phyloP scores from a whole-genome alignment of 1,284 basidiomycete genomes.

The Lignosus rhinocerotis region DNA sequence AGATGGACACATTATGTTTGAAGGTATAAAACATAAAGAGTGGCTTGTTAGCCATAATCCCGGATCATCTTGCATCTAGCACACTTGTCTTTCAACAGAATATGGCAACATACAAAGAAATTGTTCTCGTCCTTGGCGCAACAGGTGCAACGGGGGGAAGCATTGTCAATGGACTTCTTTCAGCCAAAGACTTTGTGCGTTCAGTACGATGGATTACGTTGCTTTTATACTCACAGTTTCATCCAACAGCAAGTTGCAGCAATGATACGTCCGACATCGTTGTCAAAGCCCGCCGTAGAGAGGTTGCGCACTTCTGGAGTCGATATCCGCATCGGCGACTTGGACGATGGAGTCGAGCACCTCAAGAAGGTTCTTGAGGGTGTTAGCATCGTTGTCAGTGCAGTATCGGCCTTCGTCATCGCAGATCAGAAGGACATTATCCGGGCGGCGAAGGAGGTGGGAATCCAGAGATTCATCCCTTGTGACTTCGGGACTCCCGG shows the following conservation, averaged over 20 bases:
- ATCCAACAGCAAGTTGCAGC: conserved; percentile 7
- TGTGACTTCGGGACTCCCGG: conserved; percentile 23
- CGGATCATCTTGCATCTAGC: no score
- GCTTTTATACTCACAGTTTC: no score
- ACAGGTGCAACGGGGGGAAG: no score
- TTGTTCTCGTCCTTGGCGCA: no score
- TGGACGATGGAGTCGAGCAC: conserved; percentile 5
- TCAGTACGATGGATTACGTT: no score
- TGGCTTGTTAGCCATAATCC: no score
- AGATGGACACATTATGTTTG: no score
- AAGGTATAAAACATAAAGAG: no score
- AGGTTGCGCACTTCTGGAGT: conserved; percentile 5
- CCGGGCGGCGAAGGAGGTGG: conserved; percentile 10
- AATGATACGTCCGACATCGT: conserved; percentile 10
- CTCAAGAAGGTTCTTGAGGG: conserved; percentile 14
- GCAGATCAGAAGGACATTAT: conserved; percentile 13
- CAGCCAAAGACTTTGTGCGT: no score
- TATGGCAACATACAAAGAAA: no score
- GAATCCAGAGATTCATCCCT: conserved; percentile 19
- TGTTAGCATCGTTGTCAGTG: conserved; percentile 17
- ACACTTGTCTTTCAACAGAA: no score
- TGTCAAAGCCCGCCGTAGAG: conserved; percentile 9
- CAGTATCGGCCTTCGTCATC: neutral
- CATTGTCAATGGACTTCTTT: no score
- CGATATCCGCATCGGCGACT: conserved; percentile 17